Conservation (phyloP, 148 eudicot genomes). For the Rhododendron ovatum region DNA sequence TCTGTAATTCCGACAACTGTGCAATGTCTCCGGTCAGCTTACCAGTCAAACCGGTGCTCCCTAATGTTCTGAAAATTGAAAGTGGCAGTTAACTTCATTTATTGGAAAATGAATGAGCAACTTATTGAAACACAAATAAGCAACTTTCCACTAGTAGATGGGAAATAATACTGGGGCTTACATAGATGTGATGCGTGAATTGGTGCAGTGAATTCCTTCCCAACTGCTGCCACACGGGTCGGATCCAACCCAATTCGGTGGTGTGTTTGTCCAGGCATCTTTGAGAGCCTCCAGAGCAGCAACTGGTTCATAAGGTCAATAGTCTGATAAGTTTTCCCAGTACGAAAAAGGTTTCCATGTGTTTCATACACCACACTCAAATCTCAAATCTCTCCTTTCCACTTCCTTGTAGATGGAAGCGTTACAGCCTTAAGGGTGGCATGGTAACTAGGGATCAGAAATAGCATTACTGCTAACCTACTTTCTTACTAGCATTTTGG, state of each 20-base stretch:
- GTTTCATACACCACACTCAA: background rate
- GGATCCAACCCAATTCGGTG: slow-evolving; percentile 53
- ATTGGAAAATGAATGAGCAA: background rate
- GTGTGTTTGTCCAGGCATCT: slow-evolving; percentile 41
- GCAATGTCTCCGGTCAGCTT: slow-evolving; percentile 55
- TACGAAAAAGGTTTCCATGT: background rate
- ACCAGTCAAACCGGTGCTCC: slow-evolving; percentile 56
- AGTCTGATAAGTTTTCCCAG: background rate
- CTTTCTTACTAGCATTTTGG: background rate
- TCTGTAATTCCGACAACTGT: slow-evolving; percentile 46
- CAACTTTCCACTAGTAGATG: background rate
- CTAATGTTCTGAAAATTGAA: slow-evolving; percentile 41
- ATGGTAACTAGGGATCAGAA: background rate
- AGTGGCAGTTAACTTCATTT: background rate
- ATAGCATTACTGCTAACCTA: background rate
- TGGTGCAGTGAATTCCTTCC: slow-evolving; percentile 62
- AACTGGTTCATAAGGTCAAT: slow-evolving; percentile 28
- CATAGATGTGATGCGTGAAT: slow-evolving; percentile 55
- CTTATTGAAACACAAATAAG: background rate
- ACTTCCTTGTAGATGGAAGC: background rate
- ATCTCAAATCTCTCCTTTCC: background rate
- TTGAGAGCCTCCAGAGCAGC: slow-evolving; percentile 34
- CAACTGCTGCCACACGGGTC: slow-evolving; percentile 65
- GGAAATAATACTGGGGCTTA: slow-evolving; percentile 15
- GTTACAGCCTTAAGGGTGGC: background rate